Percentiles rank a stretch among this genome's conserved stretches.
These are phyloP conservation scores for Salix purpurea DNA, from an alignment of 345 rosid species.

Conservation along the genomic window DNA sequence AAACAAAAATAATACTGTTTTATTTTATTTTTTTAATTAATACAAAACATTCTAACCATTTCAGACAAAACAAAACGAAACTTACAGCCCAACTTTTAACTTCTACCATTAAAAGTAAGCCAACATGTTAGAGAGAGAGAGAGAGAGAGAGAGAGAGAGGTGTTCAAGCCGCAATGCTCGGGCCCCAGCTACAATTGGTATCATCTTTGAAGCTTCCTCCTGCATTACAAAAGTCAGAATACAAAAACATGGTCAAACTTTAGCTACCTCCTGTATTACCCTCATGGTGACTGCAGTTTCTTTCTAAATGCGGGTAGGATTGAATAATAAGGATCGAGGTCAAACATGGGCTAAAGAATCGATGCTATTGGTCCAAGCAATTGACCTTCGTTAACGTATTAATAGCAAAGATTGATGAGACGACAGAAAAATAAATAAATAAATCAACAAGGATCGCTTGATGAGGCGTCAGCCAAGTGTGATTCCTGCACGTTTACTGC, in stretches of 20 bases:
- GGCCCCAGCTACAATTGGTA: conserved; percentile 33
- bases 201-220: conserved; percentile 37
- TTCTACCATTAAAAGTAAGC: conserved; percentile 24
- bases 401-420: too few species aligned
- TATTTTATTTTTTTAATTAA: too few species aligned
- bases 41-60: too few species aligned
- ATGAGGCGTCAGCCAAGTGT: too few species aligned
- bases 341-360: background rate
- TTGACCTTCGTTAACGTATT: conserved; percentile 4
- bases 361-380: background rate
- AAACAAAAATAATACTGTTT: too few species aligned
- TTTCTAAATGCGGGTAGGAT: background rate
- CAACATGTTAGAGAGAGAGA: background rate
- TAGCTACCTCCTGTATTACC: background rate
- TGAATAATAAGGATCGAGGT: background rate
- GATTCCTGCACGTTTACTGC: too few species aligned
- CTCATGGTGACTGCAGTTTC: conserved; percentile 11
- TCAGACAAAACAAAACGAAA: too few species aligned
- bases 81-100: conserved; percentile 18
- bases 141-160: conserved; percentile 6
- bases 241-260: background rate
- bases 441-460: too few species aligned
- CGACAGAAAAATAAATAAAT: too few species aligned
- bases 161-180: conserved; percentile 31
- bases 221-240: conserved; percentile 7